phyloP scores from a whole-genome alignment of 257 asterid genomes.

The Ehretia macrophylla region DNA sequence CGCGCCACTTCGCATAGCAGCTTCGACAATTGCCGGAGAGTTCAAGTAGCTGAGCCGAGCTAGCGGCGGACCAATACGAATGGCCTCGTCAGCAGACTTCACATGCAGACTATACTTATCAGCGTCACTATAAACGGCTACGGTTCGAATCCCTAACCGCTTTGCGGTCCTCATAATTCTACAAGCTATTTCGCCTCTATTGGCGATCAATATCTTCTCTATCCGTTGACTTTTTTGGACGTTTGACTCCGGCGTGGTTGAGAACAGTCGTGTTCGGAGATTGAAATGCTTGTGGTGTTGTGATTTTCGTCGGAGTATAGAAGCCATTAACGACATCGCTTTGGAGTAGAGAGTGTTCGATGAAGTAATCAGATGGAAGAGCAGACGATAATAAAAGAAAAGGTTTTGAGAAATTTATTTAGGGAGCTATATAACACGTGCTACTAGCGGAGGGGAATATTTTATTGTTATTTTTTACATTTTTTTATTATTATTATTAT shows the following conservation, averaged over 20 bases:
- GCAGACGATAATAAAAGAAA: background rate
- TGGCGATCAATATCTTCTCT: conserved; percentile 81
- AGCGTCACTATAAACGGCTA: conserved; percentile 89
- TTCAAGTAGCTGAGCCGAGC: conserved; percentile 90
- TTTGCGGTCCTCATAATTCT: conserved; percentile 78
- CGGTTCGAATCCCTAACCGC: conserved; percentile 76
- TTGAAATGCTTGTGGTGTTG: conserved; percentile 4
- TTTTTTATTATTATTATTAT: too few relatives aligned
- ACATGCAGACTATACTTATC: conserved; percentile 81
- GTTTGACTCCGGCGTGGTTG: conserved; percentile 36
- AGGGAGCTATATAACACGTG: background rate
- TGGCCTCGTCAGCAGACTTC: conserved; percentile 88
- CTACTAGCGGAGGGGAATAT: too few relatives aligned
- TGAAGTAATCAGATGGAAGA: background rate
- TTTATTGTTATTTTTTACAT: too few relatives aligned
- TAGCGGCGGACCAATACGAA: conserved; percentile 87
- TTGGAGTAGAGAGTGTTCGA: background rate
- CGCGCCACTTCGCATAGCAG: conserved; percentile 72
- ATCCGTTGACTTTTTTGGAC: conserved; percentile 29
- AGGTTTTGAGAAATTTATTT: too few relatives aligned
- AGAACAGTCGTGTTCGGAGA: conserved; percentile 31
- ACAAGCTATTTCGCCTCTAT: conserved; percentile 97
- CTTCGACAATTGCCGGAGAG: conserved; percentile 63
- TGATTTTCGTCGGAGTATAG: conserved; percentile 43
- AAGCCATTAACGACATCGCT: conserved; percentile 48